A percentile compares a stretch with the other conserved stretches of the same genome.
Evolutionary conservation across 805 yeast genomes (phyloP).

Genomic region (Candida loeiensis): DNA sequence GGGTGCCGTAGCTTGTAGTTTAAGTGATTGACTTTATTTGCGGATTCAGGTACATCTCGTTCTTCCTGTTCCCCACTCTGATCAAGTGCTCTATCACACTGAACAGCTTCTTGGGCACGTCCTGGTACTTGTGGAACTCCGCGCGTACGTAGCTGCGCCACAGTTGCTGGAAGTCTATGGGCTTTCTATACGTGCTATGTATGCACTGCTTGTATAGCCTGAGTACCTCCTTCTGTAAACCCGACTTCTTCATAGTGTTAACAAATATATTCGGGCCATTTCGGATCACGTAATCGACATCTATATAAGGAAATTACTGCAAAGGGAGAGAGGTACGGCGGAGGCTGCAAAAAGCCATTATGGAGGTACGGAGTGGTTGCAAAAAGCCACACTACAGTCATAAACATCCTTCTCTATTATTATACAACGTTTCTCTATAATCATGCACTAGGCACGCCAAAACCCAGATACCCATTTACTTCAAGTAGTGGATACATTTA

Average conservation of each 20-base stretch:
- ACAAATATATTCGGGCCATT: not conserved
- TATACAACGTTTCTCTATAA: not conserved
- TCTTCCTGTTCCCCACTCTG: conserved; percentile 67
- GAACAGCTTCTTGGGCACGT: conserved; percentile 72
- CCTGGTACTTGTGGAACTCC: conserved; percentile 61
- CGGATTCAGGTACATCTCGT: conserved; percentile 69
- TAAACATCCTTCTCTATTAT: not conserved
- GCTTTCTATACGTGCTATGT: conserved; percentile 45
- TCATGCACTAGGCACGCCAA: too few species aligned
- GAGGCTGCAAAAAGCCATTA: not conserved
- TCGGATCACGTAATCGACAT: too few species aligned
- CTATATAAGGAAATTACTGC: too few species aligned
- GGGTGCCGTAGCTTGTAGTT: too few species aligned
- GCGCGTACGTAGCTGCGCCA: conserved; percentile 45
- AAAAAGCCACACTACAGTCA: not conserved
- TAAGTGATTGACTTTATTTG: conserved; percentile 64
- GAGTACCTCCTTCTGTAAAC: conserved; percentile 45
- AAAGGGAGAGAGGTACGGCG: not conserved
- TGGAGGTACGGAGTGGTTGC: not conserved
- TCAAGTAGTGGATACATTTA: too few species aligned
- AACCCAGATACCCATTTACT: too few species aligned
- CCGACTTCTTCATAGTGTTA: conserved; percentile 39
- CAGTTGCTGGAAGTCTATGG: conserved; percentile 40
- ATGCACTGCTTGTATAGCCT: conserved; percentile 48
- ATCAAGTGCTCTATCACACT: conserved; percentile 80